Percentiles rank a stretch among this genome's conserved stretches.
These are phyloP conservation scores for Podospora fimiseda DNA, from an alignment of 495 filamentous ascomycete genomes.

Conservation along the genomic window DNA sequence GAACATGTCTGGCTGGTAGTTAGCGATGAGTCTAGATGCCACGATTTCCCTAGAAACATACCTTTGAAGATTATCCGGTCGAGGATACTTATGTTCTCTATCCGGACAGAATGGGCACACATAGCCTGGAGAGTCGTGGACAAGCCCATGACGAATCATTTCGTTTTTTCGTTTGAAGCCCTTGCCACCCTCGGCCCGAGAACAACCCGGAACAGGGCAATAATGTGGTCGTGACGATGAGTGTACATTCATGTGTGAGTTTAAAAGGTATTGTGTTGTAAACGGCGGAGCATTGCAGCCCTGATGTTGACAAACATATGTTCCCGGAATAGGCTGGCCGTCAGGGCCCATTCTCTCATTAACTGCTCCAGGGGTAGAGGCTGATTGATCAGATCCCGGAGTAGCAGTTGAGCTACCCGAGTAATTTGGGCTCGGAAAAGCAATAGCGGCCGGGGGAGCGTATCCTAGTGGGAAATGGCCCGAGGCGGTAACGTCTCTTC, in stretches of 20 bases:
- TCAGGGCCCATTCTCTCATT: conserved; percentile 50
- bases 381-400: conserved; percentile 26
- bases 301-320: conserved; percentile 22
- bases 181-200: conserved; percentile 75
- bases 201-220: conserved; percentile 74
- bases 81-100: conserved; percentile 90
- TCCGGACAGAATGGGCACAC: conserved; percentile 96
- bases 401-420: conserved; percentile 26
- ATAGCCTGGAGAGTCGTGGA: conserved; percentile 93
- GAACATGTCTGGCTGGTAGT: conserved; percentile 60
- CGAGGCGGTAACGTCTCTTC: conserved; percentile 11
- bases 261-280: conserved; percentile 74
- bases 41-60: conserved; percentile 32
- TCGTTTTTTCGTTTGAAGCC: conserved; percentile 99
- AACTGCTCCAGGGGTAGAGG: conserved; percentile 32
- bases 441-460: conserved; percentile 10
- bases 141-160: conserved; percentile 95
- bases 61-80: conserved; percentile 97
- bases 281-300: conserved; percentile 82
- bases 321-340: conserved; percentile 29
- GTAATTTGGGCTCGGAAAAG: conserved; percentile 17
- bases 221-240: conserved; percentile 86
- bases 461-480: too few species aligned
- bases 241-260: conserved; percentile 97
- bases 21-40: background rate